Conservation (phyloP, 345 rosid genomes). For the Eutrema heterophyllum region DNA sequence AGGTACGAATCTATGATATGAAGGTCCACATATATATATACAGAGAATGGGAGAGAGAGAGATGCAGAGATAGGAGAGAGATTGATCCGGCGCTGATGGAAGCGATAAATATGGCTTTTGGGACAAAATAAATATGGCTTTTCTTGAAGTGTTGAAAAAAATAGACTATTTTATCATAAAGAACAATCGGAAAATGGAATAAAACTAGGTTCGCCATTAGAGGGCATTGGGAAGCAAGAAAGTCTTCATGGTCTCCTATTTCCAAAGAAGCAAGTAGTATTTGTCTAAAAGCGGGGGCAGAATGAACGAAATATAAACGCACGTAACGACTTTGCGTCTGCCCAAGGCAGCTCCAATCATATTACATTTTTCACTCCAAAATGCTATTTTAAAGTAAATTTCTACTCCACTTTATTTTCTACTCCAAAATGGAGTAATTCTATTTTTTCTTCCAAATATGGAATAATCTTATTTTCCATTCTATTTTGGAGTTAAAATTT, state of each 20-base stretch:
- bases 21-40: slow-evolving; percentile 18
- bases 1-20: slow-evolving; percentile 12
- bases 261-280: not conserved
- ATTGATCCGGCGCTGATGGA: slow-evolving; percentile 29
- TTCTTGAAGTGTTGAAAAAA: not conserved
- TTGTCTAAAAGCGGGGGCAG: not conserved
- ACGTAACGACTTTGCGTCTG: slow-evolving; percentile 23
- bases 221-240: slow-evolving; percentile 18
- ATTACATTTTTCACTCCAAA: too few species aligned
- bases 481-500: too few species aligned
- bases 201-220: not conserved
- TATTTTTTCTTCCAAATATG: too few species aligned
- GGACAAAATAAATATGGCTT: not conserved
- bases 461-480: too few species aligned
- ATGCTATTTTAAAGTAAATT: too few species aligned
- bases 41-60: not conserved
- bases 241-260: not conserved
- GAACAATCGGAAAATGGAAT: not conserved
- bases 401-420: too few species aligned
- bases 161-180: not conserved
- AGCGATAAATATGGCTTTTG: slow-evolving; percentile 29
- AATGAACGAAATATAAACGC: slow-evolving; percentile 20
- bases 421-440: too few species aligned
- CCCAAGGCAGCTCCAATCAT: too few species aligned
- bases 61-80: not conserved